These are phyloP conservation scores for Moricandia arvensis DNA, from an alignment of 345 rosid species.

Conservation along the genomic window DNA sequence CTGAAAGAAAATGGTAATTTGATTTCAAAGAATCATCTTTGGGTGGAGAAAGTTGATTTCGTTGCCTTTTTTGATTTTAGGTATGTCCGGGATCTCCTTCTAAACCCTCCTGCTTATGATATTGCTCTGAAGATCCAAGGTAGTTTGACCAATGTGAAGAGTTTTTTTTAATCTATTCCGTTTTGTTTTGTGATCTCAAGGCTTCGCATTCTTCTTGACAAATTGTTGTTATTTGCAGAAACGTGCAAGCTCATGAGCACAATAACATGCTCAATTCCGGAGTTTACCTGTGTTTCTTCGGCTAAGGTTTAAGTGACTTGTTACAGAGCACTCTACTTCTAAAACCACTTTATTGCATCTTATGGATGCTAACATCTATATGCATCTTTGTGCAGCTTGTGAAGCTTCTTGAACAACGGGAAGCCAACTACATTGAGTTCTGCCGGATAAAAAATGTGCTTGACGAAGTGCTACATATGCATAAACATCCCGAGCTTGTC, in stretches of 20 bases:
- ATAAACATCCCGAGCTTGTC: conserved; percentile 54
- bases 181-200: not conserved
- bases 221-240: conserved; percentile 49
- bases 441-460: conserved; percentile 80
- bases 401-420: conserved; percentile 89
- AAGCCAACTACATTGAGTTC: conserved; percentile 91
- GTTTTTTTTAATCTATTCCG: not conserved
- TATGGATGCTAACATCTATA: conserved; percentile 24
- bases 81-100: conserved; percentile 87
- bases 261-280: conserved; percentile 78
- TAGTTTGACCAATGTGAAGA: conserved; percentile 24
- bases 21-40: no score
- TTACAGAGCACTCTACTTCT: not conserved
- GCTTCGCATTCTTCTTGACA: conserved; percentile 5
- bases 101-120: conserved; percentile 92
- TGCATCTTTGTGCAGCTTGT: conserved; percentile 65
- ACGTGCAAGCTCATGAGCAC: conserved; percentile 82
- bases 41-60: no score
- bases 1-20: no score
- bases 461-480: conserved; percentile 81
- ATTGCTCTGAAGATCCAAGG: conserved; percentile 90
- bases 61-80: conserved; percentile 40
- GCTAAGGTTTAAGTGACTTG: conserved; percentile 63
- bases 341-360: no score
- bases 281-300: conserved; percentile 82